A percentile compares a stretch with the other conserved stretches of the same genome.
Conservation (phyloP, 169 alveolate genomes). For the Nephromyces sp. region DNA sequence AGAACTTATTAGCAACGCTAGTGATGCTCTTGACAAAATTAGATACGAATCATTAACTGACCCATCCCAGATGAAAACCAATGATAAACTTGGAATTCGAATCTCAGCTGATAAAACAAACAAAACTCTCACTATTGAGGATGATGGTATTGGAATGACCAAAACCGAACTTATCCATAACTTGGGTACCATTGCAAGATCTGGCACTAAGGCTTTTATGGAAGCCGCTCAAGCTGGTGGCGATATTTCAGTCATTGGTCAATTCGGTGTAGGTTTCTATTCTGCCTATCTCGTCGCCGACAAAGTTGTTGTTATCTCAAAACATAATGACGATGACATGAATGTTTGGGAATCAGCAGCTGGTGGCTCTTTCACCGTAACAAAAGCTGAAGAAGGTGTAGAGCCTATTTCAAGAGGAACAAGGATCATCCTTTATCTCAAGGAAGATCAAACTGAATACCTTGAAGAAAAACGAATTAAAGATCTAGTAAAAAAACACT, state of each 20-base stretch:
- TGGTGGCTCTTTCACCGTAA: conserved; percentile 96
- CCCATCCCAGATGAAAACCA: conserved; percentile 78
- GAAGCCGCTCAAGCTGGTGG: conserved; percentile 96
- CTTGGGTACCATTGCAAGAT: conserved; percentile 97
- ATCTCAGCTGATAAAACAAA: conserved; percentile 91
- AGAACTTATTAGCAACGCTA: conserved; percentile 95
- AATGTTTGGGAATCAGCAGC: conserved; percentile 98
- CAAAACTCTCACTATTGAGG: conserved; percentile 90
- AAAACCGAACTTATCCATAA: conserved; percentile 91
- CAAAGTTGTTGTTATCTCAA: conserved; percentile 91
- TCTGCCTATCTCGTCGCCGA: conserved; percentile 98
- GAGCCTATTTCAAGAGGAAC: conserved; percentile 86
- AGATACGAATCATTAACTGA: conserved; percentile 94
- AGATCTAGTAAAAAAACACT: conserved; percentile 98
- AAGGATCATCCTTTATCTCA: conserved; percentile 85
- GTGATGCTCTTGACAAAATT: conserved; percentile 97
- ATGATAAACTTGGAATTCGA: conserved; percentile 86
- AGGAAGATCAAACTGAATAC: conserved; percentile 90
- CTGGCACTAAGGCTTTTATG: conserved; percentile 98
- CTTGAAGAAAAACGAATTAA: conserved; percentile 93
- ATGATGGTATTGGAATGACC: conserved; percentile 98
- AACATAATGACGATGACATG: conserved; percentile 90
- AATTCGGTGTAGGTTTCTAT: conserved; percentile 98
- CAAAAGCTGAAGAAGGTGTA: conserved; percentile 73
- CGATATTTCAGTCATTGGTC: conserved; percentile 97